A percentile compares a stretch with the other conserved stretches of the same genome.
These are phyloP conservation scores for Coprinopsis strossmayeri DNA, from an alignment of 768 basidiomycete genomes.

Conservation along the genomic window DNA sequence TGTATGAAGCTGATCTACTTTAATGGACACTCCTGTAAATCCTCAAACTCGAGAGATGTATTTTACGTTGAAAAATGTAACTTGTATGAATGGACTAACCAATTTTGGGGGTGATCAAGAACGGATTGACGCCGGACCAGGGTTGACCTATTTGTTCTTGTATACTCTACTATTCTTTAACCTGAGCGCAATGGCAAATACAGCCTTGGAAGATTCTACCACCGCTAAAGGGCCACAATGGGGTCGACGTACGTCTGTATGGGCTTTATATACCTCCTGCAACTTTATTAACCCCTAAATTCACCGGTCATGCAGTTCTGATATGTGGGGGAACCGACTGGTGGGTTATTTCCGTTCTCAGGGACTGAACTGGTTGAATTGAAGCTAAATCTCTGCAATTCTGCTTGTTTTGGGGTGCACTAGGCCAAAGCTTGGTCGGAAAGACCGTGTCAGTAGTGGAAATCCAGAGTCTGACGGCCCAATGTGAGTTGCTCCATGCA, in stretches of 20 bases:
- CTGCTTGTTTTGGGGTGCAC: constrained; percentile 9
- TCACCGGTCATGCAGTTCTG: constrained; percentile 42
- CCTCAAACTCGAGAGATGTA: background rate
- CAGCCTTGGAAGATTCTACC: constrained; percentile 6
- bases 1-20: constrained; percentile 6
- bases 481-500: constrained; percentile 23
- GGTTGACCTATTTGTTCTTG: constrained; percentile 12
- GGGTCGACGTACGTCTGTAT: constrained; percentile 31
- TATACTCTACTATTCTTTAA: constrained; percentile 5
- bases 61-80: background rate
- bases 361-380: constrained; percentile 11
- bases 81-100: background rate
- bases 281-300: constrained; percentile 16
- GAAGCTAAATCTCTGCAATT: background rate
- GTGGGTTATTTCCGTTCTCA: constrained; percentile 42
- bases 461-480: constrained; percentile 35
- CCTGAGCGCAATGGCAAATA: constrained; percentile 12
- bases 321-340: constrained; percentile 87
- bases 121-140: constrained; percentile 6
- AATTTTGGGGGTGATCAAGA: constrained; percentile 2
- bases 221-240: constrained; percentile 29
- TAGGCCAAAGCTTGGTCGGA: constrained; percentile 74
- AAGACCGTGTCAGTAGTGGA: constrained; percentile 51
- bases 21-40: constrained; percentile 3
- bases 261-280: constrained; percentile 11